Evolutionary conservation across 345 rosid species (phyloP).

Genomic region (Balakata baccata): DNA sequence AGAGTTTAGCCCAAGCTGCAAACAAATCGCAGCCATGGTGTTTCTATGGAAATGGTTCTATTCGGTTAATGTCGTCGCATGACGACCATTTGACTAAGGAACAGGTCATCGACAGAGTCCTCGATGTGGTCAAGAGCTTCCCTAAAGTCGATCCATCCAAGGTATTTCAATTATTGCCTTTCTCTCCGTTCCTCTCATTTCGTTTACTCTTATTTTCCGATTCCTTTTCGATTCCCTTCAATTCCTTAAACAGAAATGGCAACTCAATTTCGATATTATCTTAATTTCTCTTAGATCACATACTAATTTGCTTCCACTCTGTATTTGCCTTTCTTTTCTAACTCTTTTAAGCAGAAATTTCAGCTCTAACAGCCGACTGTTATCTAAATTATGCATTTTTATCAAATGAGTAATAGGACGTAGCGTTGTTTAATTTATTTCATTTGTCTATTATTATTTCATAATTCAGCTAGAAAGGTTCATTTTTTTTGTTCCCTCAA

Average conservation of each 20-base stretch:
- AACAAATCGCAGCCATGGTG: constrained; percentile 25
- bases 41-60: constrained; percentile 22
- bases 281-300: background rate
- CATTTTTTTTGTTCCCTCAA: background rate
- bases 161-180: constrained; percentile 34
- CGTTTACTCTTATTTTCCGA: background rate
- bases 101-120: constrained; percentile 74
- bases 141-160: constrained; percentile 88
- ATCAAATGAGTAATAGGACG: background rate
- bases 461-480: background rate
- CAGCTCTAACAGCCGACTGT: background rate
- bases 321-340: background rate
- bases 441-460: background rate
- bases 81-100: constrained; percentile 77
- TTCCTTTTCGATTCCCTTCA: background rate
- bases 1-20: constrained; percentile 30
- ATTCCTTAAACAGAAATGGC: background rate
- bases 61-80: constrained; percentile 72
- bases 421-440: background rate
- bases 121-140: constrained; percentile 80
- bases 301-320: background rate
- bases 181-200: background rate
- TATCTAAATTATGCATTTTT: background rate
- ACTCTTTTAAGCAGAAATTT: background rate
- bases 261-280: background rate